Percentiles rank a stretch among this genome's conserved stretches.
Evolutionary conservation across 2,329 filamentous ascomycete genomes (phyloP).

Genomic region (Pseudogymnoascus sp.): DNA sequence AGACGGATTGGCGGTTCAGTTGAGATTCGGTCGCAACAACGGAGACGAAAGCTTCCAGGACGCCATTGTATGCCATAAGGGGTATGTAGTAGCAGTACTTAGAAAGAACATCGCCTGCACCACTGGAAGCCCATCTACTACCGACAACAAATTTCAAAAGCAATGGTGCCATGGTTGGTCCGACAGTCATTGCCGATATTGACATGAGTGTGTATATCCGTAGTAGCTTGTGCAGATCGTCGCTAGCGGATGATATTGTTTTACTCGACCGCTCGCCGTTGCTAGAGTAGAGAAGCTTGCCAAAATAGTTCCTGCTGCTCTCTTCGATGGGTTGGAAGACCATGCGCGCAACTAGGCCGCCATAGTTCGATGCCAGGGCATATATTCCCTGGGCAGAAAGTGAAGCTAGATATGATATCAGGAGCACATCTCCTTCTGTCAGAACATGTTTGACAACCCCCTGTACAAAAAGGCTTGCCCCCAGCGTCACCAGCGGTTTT

Average conservation of each 20-base stretch:
- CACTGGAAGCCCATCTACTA: slow-evolving; percentile 63
- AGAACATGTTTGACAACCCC: slow-evolving; percentile 86
- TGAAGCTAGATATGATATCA: slow-evolving; percentile 70
- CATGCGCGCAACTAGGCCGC: slow-evolving; percentile 77
- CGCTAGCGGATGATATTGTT: slow-evolving; percentile 35
- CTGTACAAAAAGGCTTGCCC: slow-evolving; percentile 78
- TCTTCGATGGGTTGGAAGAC: slow-evolving; percentile 95
- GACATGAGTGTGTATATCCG: slow-evolving; percentile 69
- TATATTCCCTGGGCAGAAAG: slow-evolving; percentile 83
- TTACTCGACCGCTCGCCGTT: slow-evolving; percentile 22
- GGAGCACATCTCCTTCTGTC: slow-evolving; percentile 87
- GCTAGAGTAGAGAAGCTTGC: slow-evolving; percentile 56
- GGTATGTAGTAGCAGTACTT: slow-evolving; percentile 91
- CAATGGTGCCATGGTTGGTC: slow-evolving; percentile 66
- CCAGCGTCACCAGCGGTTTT: slow-evolving; percentile 60
- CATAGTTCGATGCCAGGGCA: slow-evolving; percentile 89
- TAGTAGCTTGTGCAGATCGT: slow-evolving; percentile 57
- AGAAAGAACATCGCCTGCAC: slow-evolving; percentile 65
- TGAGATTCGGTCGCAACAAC: slow-evolving; percentile 71
- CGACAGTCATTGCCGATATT: slow-evolving; percentile 58
- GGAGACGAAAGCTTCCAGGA: slow-evolving; percentile 87
- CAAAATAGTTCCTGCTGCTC: slow-evolving; percentile 83
- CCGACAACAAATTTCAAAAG: slow-evolving; percentile 72
- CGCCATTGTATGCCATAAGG: slow-evolving; percentile 81
- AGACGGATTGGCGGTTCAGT: slow-evolving; percentile 68